phyloP scores from a whole-genome alignment of 768 basidiomycete genomes.

The Suillus subaureus region DNA sequence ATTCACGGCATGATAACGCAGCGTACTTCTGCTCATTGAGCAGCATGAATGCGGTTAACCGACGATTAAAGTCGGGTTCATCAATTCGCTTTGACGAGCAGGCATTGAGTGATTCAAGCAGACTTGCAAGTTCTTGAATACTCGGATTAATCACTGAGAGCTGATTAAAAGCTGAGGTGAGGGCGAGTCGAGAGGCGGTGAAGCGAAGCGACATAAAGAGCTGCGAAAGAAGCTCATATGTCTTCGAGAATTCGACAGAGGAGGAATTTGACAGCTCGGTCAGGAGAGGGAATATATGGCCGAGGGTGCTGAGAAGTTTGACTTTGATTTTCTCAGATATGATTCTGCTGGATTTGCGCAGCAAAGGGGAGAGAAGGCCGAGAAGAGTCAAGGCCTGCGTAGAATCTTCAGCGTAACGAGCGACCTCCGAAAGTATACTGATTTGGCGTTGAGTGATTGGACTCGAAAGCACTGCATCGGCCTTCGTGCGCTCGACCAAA shows the following conservation, averaged over 20 bases:
- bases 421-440: slow-evolving; percentile 74
- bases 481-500: slow-evolving; percentile 66
- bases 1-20: slow-evolving; percentile 56
- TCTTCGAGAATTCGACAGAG: slow-evolving; percentile 48
- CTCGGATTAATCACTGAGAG: slow-evolving; percentile 43
- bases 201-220: slow-evolving; percentile 79
- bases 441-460: slow-evolving; percentile 83
- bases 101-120: slow-evolving; percentile 77
- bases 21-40: slow-evolving; percentile 70
- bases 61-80: slow-evolving; percentile 90
- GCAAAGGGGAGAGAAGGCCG: slow-evolving; percentile 72
- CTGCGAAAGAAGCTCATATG: slow-evolving; percentile 68
- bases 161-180: slow-evolving; percentile 65
- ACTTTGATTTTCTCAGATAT: slow-evolving; percentile 87
- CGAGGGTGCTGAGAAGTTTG: slow-evolving; percentile 74
- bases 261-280: slow-evolving; percentile 54
- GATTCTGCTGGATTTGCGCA: slow-evolving; percentile 73
- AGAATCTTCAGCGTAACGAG: slow-evolving; percentile 70
- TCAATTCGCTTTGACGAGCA: slow-evolving; percentile 83
- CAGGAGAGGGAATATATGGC: slow-evolving; percentile 65
- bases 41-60: slow-evolving; percentile 70
- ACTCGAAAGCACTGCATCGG: slow-evolving; percentile 49
- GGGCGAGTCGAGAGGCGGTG: slow-evolving; percentile 66
- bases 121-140: slow-evolving; percentile 49
- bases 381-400: slow-evolving; percentile 75